phyloP scores from a whole-genome alignment of 768 basidiomycete genomes.

The Stropharia rugosoannulata region DNA sequence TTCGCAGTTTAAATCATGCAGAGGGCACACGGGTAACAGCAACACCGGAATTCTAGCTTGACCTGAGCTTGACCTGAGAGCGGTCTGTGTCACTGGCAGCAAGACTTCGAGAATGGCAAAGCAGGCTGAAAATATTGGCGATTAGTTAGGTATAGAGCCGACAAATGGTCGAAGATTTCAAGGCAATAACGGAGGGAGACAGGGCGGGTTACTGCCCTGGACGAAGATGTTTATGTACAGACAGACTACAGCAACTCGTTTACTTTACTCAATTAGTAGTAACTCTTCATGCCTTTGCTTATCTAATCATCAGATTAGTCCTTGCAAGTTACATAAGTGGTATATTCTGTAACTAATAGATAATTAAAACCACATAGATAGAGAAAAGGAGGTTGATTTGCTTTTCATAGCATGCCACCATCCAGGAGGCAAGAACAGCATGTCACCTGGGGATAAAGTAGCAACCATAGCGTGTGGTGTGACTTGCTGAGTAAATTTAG shows the following conservation, averaged over 20 bases:
- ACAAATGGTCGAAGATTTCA: too few relatives aligned
- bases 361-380: slow-evolving; percentile 85
- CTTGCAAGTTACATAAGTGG: not conserved
- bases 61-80: too few relatives aligned
- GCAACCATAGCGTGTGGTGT: slow-evolving; percentile 58
- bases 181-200: too few relatives aligned
- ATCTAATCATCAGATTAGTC: slow-evolving; percentile 1
- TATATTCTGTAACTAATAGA: not conserved
- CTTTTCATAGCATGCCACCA: slow-evolving; percentile 96
- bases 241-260: too few relatives aligned
- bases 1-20: slow-evolving; percentile 9
- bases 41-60: not conserved
- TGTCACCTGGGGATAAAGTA: slow-evolving; percentile 77
- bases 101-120: too few relatives aligned
- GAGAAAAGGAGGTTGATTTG: slow-evolving; percentile 79
- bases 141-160: too few relatives aligned
- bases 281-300: not conserved
- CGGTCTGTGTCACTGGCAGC: too few relatives aligned
- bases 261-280: not conserved
- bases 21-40: not conserved
- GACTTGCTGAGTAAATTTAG: slow-evolving; percentile 56
- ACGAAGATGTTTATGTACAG: too few relatives aligned
- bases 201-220: too few relatives aligned
- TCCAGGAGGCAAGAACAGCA: slow-evolving; percentile 86
- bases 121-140: too few relatives aligned